Evolutionary conservation across 116 monocot genomes (phyloP).

Genomic region (Thalassia testudinum): DNA sequence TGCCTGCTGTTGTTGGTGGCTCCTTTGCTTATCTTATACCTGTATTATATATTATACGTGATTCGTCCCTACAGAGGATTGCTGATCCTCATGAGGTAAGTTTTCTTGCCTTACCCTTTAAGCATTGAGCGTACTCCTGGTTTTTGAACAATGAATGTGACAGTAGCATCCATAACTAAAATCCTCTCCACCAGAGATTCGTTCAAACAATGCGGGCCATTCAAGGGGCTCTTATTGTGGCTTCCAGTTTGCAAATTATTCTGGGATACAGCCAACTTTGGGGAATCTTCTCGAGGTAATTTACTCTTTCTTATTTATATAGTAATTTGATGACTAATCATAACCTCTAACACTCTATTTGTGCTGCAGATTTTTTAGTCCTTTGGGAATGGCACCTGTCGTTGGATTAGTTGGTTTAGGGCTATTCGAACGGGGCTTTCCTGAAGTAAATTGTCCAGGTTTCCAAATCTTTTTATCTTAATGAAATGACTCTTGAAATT

Average conservation of each 20-base stretch:
- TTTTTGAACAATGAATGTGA: not conserved
- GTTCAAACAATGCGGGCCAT: slow-evolving; percentile 66
- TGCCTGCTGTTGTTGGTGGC: slow-evolving; percentile 78
- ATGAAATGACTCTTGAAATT: no score
- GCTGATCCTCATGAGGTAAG: slow-evolving; percentile 61
- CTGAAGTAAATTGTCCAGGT: slow-evolving; percentile 22
- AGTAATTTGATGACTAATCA: not conserved
- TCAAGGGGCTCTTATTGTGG: slow-evolving; percentile 67
- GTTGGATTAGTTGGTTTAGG: slow-evolving; percentile 64
- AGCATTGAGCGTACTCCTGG: not conserved
- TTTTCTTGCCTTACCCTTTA: not conserved
- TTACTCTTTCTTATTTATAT: not conserved
- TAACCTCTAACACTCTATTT: not conserved
- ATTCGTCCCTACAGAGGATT: slow-evolving; percentile 51
- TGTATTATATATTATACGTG: slow-evolving; percentile 61
- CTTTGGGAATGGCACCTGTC: slow-evolving; percentile 61
- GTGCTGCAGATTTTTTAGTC: slow-evolving; percentile 61
- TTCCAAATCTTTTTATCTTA: not conserved
- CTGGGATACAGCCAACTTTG: slow-evolving; percentile 83
- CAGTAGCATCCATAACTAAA: no score
- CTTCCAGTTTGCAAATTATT: slow-evolving; percentile 80
- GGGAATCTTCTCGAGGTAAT: slow-evolving; percentile 84
- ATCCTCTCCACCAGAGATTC: slow-evolving; percentile 37
- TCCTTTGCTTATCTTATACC: slow-evolving; percentile 85
- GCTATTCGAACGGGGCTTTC: slow-evolving; percentile 66